phyloP scores from a whole-genome alignment of 495 filamentous ascomycete genomes.

The Podospora pseudopauciseta region DNA sequence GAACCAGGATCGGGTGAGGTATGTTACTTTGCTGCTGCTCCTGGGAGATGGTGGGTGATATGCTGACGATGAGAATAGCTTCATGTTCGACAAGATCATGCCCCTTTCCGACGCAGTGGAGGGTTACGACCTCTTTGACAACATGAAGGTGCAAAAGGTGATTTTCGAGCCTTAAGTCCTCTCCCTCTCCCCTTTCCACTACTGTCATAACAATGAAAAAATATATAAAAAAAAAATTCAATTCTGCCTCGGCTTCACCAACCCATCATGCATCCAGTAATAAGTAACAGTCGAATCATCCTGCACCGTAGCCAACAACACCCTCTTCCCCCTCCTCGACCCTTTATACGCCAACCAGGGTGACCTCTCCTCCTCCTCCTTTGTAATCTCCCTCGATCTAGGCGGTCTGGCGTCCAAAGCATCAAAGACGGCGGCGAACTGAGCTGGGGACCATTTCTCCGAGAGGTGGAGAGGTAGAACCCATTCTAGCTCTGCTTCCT shows the following conservation, averaged over 20 bases:
- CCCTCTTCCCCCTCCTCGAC: constrained; percentile 58
- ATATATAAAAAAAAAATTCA: constrained; percentile 35
- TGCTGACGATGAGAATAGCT: constrained; percentile 49
- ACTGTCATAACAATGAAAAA: background rate
- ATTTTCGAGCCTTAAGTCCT: constrained; percentile 46
- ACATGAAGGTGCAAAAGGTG: constrained; percentile 90
- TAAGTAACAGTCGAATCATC: constrained; percentile 93
- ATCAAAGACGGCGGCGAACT: constrained; percentile 80
- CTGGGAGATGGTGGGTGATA: background rate
- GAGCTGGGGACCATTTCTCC: constrained; percentile 76
- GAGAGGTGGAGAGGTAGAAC: constrained; percentile 78
- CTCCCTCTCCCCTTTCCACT: background rate
- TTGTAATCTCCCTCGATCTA: constrained; percentile 19
- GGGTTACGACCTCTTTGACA: constrained; percentile 88
- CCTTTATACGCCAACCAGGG: constrained; percentile 38
- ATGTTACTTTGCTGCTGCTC: constrained; percentile 31
- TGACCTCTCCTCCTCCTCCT: constrained; percentile 20
- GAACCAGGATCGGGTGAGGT: constrained; percentile 81
- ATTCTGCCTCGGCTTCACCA: constrained; percentile 95
- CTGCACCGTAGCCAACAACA: constrained; percentile 77
- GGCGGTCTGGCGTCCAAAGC: constrained; percentile 52
- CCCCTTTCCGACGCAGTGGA: constrained; percentile 77
- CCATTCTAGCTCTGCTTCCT: constrained; percentile 67
- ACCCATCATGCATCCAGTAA: constrained; percentile 91
- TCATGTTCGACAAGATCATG: constrained; percentile 95